phyloP scores from a whole-genome alignment of 1,284 basidiomycete species.

The Exsudoporus floridanus region DNA sequence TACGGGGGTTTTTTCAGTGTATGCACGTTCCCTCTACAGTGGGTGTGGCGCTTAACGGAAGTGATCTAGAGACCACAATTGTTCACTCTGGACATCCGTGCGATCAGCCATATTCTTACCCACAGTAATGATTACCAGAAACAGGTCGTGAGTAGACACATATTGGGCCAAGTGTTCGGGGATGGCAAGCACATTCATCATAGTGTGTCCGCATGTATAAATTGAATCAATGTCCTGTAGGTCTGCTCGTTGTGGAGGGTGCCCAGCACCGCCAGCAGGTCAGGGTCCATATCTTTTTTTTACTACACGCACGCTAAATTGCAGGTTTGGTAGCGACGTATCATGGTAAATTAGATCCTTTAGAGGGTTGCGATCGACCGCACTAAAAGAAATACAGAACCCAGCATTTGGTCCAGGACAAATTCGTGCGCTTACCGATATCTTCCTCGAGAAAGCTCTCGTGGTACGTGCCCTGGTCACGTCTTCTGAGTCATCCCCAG shows the following conservation, averaged over 20 bases:
- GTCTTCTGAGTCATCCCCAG: background rate
- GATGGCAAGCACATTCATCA: background rate
- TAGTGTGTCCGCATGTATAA: background rate
- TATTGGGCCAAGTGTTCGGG: background rate
- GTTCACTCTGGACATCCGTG: background rate
- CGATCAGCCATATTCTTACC: background rate
- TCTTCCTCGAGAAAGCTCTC: constrained; percentile 54
- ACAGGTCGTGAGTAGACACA: background rate
- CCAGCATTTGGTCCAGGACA: constrained; percentile 57
- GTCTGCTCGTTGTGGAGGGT: constrained; percentile 23
- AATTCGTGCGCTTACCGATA: constrained; percentile 52
- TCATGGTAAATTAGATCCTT: constrained; percentile 17
- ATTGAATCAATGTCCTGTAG: background rate
- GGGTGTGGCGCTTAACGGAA: background rate
- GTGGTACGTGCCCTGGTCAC: constrained; percentile 35
- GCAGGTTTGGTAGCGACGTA: constrained; percentile 11
- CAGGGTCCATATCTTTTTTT: background rate
- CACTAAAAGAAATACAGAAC: constrained; percentile 38
- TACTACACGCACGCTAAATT: background rate
- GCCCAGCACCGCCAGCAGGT: constrained; percentile 30
- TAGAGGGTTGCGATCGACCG: background rate
- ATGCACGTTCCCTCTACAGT: background rate
- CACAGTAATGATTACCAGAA: background rate
- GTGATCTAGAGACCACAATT: background rate
- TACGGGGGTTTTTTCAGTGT: background rate